phyloP scores from a whole-genome alignment of 495 filamentous ascomycete species.

The Xylaria cubensis region DNA sequence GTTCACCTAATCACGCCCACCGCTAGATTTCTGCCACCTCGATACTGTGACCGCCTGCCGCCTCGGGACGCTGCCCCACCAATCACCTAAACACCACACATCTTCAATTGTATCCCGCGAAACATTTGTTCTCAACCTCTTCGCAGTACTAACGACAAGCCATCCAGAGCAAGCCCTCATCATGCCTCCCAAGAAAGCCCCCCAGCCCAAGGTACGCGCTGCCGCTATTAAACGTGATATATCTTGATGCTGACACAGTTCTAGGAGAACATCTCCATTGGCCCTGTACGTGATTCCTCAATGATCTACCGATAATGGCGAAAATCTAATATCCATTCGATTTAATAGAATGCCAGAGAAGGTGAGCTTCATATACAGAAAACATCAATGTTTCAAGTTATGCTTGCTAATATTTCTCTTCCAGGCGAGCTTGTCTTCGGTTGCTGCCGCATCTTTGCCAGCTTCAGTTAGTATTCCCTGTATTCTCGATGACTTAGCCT shows the following conservation, averaged over 20 bases:
- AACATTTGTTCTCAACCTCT: conserved; percentile 25
- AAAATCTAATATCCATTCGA: conserved; percentile 21
- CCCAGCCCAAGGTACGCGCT: conserved; percentile 56
- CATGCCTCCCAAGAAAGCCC: conserved; percentile 86
- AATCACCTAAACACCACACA: conserved; percentile 18
- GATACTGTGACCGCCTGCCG: conserved; percentile 26
- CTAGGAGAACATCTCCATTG: conserved; percentile 98
- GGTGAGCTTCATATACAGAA: conserved; percentile 57
- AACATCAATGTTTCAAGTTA: background rate
- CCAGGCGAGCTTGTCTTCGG: conserved; percentile 97
- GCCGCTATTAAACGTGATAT: background rate
- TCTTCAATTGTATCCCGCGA: conserved; percentile 25
- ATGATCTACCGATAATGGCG: conserved; percentile 5
- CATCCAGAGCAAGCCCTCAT: conserved; percentile 45
- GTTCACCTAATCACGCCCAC: conserved; percentile 26
- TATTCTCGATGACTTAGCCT: background rate
- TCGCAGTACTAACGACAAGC: conserved; percentile 30
- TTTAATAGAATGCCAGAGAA: conserved; percentile 67
- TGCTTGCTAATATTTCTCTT: conserved; percentile 28
- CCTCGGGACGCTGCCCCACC: conserved; percentile 18
- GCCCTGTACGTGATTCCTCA: conserved; percentile 61
- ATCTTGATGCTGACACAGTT: conserved; percentile 28
- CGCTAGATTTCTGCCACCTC: conserved; percentile 21
- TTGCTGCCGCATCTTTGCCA: conserved; percentile 98
- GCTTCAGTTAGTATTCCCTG: conserved; percentile 66